Percentiles rank a stretch among this genome's conserved stretches.
phyloP scores from a whole-genome alignment of 805 yeast species.

The Lachancea nothofagi region DNA sequence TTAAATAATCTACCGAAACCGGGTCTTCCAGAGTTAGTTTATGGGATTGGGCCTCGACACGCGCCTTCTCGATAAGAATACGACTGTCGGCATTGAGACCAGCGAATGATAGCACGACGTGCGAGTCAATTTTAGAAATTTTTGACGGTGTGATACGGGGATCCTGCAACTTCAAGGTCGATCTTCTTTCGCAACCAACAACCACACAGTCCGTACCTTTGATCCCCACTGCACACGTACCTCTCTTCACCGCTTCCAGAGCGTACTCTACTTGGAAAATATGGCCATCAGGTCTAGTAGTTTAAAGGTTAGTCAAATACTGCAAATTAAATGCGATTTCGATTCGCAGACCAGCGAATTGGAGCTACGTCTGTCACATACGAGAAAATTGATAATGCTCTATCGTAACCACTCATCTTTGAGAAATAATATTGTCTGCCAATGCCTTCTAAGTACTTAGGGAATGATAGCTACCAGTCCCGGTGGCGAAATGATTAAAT shows the following conservation, averaged over 20 bases:
- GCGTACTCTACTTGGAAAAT: constrained; percentile 99
- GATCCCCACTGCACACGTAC: constrained; percentile 96
- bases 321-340: constrained; percentile 4
- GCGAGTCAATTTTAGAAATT: constrained; percentile 85
- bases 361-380: constrained; percentile 37
- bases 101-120: constrained; percentile 88
- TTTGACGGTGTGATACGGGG: constrained; percentile 94
- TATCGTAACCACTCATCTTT: constrained; percentile 95
- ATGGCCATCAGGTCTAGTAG: constrained; percentile 88
- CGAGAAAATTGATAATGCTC: constrained; percentile 96
- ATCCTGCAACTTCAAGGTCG: constrained; percentile 91
- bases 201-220: constrained; percentile 87
- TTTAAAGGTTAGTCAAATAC: constrained; percentile 29
- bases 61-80: constrained; percentile 87
- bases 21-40: constrained; percentile 92
- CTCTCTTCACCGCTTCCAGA: constrained; percentile 94
- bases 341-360: neutral
- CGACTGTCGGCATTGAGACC: constrained; percentile 99
- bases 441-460: no score
- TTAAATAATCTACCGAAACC: constrained; percentile 83
- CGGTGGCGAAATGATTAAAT: constrained; percentile 4
- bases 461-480: no score
- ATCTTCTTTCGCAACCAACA: constrained; percentile 93
- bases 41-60: constrained; percentile 95
- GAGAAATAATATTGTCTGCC: neutral